Conservation (phyloP, 257 asterid species). For the Nicotiana obtusifolia region DNA sequence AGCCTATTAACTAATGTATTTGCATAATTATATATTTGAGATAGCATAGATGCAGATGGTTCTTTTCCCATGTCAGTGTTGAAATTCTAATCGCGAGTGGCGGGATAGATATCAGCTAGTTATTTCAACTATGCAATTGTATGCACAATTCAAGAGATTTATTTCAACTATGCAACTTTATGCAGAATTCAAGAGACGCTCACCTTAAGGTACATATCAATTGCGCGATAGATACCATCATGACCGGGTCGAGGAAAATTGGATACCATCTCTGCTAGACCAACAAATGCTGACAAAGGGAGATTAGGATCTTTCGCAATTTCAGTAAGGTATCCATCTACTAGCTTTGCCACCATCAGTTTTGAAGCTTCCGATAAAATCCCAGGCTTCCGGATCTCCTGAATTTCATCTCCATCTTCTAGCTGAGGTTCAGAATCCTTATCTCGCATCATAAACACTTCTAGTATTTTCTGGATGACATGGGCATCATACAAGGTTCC, state of each 20-base stretch:
- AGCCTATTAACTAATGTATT: background rate
- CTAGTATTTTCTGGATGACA: constrained; percentile 53
- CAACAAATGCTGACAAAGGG: constrained; percentile 48
- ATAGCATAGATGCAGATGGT: background rate
- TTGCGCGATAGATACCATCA: constrained; percentile 77
- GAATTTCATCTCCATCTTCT: constrained; percentile 55
- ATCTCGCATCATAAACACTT: constrained; percentile 59
- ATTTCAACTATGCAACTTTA: background rate
- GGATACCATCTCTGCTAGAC: constrained; percentile 71
- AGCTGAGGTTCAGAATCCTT: constrained; percentile 29
- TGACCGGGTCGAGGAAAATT: constrained; percentile 67
- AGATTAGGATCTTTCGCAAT: constrained; percentile 81
- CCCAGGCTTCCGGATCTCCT: constrained; percentile 62
- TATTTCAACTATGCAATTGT: background rate
- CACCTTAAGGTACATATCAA: constrained; percentile 84
- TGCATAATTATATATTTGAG: background rate
- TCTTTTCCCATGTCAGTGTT: background rate
- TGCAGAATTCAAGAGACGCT: background rate
- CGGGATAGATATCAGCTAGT: background rate
- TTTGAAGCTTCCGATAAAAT: constrained; percentile 91
- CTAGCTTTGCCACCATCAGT: constrained; percentile 89
- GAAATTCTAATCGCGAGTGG: background rate
- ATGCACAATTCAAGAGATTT: background rate
- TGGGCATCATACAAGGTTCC: constrained; percentile 46
- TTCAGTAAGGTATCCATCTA: constrained; percentile 80